Conservation (phyloP, 179 eudicot genomes). For the Vitellaria paradoxa region DNA sequence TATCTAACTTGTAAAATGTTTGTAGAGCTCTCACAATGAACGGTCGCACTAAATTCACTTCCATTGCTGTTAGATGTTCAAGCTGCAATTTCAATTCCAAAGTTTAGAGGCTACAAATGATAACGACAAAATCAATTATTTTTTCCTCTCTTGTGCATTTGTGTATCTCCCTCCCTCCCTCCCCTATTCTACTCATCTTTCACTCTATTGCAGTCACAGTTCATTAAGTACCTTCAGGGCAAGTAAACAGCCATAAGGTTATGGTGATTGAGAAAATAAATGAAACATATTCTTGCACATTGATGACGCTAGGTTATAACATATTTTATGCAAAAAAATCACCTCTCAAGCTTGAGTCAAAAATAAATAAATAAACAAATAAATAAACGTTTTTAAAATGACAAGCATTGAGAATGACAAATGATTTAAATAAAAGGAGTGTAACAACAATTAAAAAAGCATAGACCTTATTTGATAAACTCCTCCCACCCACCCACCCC, state of each 20-base stretch:
- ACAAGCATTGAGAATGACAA: background rate
- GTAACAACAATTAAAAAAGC: background rate
- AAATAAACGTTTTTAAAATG: too few relatives aligned
- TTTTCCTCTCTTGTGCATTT: background rate
- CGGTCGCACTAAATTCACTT: slow-evolving; percentile 92
- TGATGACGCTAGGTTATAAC: background rate
- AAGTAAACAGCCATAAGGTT: background rate
- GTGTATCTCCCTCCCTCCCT: background rate
- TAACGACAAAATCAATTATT: background rate
- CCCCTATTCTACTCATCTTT: background rate
- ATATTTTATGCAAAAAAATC: background rate
- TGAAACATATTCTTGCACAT: background rate
- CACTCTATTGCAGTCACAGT: background rate
- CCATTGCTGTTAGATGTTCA: slow-evolving; percentile 90
- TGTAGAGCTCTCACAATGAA: slow-evolving; percentile 78
- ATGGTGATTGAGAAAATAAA: background rate
- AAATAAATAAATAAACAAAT: too few relatives aligned
- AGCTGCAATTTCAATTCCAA: slow-evolving; percentile 48
- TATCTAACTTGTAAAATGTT: slow-evolving; percentile 81
- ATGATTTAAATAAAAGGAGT: background rate
- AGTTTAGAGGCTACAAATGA: background rate
- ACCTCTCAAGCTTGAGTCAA: too few relatives aligned
- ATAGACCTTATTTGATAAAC: background rate
- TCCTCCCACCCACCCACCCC: too few relatives aligned
- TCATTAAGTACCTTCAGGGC: background rate